phyloP scores from a whole-genome alignment of 306 rosid genomes.

The Hippophae rhamnoides region DNA sequence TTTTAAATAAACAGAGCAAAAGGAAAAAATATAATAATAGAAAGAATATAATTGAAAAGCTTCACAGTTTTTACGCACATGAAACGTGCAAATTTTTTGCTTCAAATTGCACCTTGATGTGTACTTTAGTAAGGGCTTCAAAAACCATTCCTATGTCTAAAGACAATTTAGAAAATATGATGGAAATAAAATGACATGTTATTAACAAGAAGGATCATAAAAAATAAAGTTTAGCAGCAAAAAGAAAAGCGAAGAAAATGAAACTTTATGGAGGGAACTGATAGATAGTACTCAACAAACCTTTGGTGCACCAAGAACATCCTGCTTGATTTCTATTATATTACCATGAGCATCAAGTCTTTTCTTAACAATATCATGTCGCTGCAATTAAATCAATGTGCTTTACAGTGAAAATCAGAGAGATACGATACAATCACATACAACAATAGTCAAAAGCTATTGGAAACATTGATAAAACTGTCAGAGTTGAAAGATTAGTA shows the following conservation, averaged over 20 bases:
- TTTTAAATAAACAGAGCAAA: not conserved
- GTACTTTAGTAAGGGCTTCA: too few species aligned
- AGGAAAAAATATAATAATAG: not conserved
- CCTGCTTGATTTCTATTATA: constrained; percentile 60
- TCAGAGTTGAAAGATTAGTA: too few species aligned
- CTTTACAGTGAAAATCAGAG: constrained; percentile 10
- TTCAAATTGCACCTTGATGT: too few species aligned
- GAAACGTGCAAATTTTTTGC: too few species aligned
- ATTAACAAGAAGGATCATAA: too few species aligned
- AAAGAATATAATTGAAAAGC: not conserved
- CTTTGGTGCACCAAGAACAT: constrained; percentile 89
- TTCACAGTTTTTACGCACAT: too few species aligned
- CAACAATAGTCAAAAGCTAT: constrained; percentile 4
- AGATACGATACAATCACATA: constrained; percentile 2
- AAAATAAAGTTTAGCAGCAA: not conserved
- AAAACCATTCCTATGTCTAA: too few species aligned
- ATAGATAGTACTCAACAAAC: constrained; percentile 32
- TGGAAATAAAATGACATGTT: too few species aligned
- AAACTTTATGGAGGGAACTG: constrained; percentile 7
- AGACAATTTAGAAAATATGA: too few species aligned
- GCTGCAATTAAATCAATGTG: constrained; percentile 39
- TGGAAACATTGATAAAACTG: constrained; percentile 2
- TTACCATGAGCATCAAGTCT: constrained; percentile 62
- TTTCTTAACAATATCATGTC: constrained; percentile 71
- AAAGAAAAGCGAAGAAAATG: not conserved